Evolutionary conservation across 768 basidiomycete species (phyloP).

Genomic region (Hydnomerulius pinastri): DNA sequence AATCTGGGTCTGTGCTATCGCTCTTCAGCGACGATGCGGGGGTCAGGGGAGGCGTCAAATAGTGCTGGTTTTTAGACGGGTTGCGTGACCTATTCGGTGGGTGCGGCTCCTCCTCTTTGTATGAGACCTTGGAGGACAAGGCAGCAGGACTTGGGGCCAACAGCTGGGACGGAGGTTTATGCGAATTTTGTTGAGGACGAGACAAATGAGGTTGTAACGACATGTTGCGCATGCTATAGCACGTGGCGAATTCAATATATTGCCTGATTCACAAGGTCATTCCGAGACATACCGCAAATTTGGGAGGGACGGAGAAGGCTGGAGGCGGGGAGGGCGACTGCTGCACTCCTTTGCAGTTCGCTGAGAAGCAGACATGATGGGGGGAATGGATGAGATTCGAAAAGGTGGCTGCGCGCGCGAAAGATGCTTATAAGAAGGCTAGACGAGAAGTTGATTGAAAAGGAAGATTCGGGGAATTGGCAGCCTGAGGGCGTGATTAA

Average conservation of each 20-base stretch:
- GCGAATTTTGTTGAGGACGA: slow-evolving; percentile 22
- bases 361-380: slow-evolving; percentile 31
- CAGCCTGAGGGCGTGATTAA: slow-evolving; percentile 33
- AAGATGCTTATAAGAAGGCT: slow-evolving; percentile 33
- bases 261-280: background rate
- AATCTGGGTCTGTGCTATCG: slow-evolving; percentile 37
- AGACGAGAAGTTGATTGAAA: slow-evolving; percentile 38
- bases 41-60: slow-evolving; percentile 71
- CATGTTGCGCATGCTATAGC: slow-evolving; percentile 24
- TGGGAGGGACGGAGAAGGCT: slow-evolving; percentile 69
- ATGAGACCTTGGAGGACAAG: slow-evolving; percentile 8
- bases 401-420: slow-evolving; percentile 29
- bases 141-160: slow-evolving; percentile 14
- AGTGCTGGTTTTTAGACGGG: slow-evolving; percentile 31
- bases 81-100: slow-evolving; percentile 19
- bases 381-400: slow-evolving; percentile 27
- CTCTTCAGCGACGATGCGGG: slow-evolving; percentile 58
- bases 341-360: slow-evolving; percentile 20
- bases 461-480: slow-evolving; percentile 33
- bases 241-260: slow-evolving; percentile 19
- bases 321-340: slow-evolving; percentile 50
- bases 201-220: slow-evolving; percentile 32
- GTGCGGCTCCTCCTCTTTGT: slow-evolving; percentile 21
- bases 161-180: slow-evolving; percentile 20
- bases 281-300: slow-evolving; percentile 56